Conservation (phyloP, 306 rosid species). For the Lablab purpureus region DNA sequence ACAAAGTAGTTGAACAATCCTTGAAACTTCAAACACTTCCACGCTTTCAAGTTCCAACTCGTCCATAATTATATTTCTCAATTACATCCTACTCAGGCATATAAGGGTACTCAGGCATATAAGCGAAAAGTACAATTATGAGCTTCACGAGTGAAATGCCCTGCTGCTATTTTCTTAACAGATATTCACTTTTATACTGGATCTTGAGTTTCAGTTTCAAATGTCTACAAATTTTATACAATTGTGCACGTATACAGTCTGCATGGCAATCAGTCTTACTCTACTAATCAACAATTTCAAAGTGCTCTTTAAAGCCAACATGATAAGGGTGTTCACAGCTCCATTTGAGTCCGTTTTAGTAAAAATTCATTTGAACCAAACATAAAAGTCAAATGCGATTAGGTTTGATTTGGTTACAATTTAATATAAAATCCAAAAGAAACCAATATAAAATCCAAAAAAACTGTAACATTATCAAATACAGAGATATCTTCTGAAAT, state of each 20-base stretch:
- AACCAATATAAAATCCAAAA: too few species aligned
- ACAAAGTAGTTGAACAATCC: slow-evolving; percentile 3
- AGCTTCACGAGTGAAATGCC: too few species aligned
- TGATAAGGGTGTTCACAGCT: too few species aligned
- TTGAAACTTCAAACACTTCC: slow-evolving; percentile 25
- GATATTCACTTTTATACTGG: background rate
- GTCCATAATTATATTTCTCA: background rate
- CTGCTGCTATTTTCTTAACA: background rate
- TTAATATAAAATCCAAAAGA: too few species aligned
- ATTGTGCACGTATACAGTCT: background rate
- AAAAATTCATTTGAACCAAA: too few species aligned
- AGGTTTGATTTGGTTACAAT: too few species aligned
- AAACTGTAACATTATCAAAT: too few species aligned
- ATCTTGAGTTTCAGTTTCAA: slow-evolving; percentile 21
- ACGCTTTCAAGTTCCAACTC: background rate
- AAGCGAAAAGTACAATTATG: slow-evolving; percentile 6
- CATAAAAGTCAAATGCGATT: too few species aligned
- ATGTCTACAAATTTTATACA: background rate
- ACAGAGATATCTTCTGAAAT: too few species aligned
- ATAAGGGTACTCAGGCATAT: background rate
- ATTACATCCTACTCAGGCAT: too few species aligned
- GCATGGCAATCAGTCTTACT: background rate
- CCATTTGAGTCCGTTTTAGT: too few species aligned
- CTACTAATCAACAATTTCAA: background rate
- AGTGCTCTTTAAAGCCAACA: too few species aligned